Evolutionary conservation across 2,329 filamentous ascomycete genomes (phyloP).

Genomic region (Fusarium scirpi): DNA sequence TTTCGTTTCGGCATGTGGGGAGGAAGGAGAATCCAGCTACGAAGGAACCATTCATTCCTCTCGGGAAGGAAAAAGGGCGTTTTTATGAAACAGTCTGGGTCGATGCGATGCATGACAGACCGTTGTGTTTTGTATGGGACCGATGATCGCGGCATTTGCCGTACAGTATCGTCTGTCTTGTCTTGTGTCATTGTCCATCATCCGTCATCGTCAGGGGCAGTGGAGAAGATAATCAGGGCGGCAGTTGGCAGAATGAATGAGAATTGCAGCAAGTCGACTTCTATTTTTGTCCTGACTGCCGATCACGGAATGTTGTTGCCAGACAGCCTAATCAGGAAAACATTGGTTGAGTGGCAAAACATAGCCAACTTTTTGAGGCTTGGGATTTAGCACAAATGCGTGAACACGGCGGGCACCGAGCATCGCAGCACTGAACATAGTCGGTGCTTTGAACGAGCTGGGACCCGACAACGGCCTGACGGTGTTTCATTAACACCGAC

Average conservation of each 20-base stretch:
- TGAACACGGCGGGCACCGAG: slow-evolving; percentile 2
- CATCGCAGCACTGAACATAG: slow-evolving; percentile 14
- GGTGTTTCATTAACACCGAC: slow-evolving; percentile 29
- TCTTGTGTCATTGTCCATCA: slow-evolving; percentile 22
- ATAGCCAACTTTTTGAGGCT: slow-evolving; percentile 26
- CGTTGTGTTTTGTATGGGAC: slow-evolving; percentile 6
- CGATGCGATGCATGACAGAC: slow-evolving; percentile 33
- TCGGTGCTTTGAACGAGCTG: slow-evolving; percentile 9
- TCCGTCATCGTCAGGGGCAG: slow-evolving; percentile 42
- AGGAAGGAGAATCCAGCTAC: not conserved
- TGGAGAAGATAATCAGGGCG: slow-evolving; percentile 43
- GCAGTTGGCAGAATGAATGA: slow-evolving; percentile 14
- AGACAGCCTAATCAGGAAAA: not conserved
- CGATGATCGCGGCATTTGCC: slow-evolving; percentile 19
- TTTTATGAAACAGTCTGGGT: slow-evolving; percentile 35
- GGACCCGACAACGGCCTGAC: slow-evolving; percentile 11
- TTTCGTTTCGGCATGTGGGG: slow-evolving; percentile 21
- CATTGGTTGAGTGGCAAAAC: slow-evolving; percentile 36
- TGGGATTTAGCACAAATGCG: slow-evolving; percentile 2
- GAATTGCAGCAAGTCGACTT: slow-evolving; percentile 9
- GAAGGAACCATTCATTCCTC: not conserved
- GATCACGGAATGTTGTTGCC: slow-evolving; percentile 20
- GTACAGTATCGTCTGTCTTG: not conserved
- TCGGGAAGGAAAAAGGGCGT: slow-evolving; percentile 2
- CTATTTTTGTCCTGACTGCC: slow-evolving; percentile 40